phyloP scores from a whole-genome alignment of 1,139 yeast genomes.

The Sugiyamaella xylanicola region DNA sequence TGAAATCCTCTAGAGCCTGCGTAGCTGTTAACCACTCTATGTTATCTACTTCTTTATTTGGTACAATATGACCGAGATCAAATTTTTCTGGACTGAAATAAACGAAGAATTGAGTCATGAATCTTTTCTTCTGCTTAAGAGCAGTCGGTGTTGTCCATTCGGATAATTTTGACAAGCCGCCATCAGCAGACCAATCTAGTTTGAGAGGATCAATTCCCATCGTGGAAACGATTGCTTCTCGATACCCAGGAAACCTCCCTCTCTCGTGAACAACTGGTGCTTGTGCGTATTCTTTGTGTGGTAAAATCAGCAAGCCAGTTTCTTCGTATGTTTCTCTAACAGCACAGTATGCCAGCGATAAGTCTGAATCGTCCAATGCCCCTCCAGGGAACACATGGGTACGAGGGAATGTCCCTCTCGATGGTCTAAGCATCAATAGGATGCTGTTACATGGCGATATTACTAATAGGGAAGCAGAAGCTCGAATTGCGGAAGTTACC shows the following conservation, averaged over 20 bases:
- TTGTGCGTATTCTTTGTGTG: slow-evolving; percentile 20
- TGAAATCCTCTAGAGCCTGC: slow-evolving; percentile 33
- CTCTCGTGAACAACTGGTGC: slow-evolving; percentile 26
- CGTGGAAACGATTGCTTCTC: slow-evolving; percentile 24
- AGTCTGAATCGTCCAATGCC: slow-evolving; percentile 36
- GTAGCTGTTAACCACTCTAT: slow-evolving; percentile 40
- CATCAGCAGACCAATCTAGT: slow-evolving; percentile 25
- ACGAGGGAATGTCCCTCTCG: slow-evolving; percentile 37
- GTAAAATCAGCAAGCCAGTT: slow-evolving; percentile 38
- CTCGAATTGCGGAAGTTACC: slow-evolving; percentile 1
- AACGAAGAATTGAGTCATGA: slow-evolving; percentile 38
- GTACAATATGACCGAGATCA: slow-evolving; percentile 22
- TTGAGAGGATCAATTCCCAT: slow-evolving; percentile 21
- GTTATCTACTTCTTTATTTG: slow-evolving; percentile 28
- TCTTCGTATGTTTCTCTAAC: slow-evolving; percentile 42
- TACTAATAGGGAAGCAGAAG: slow-evolving; percentile 39
- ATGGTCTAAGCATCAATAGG: slow-evolving; percentile 39
- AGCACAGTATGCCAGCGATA: slow-evolving; percentile 37
- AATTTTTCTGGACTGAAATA: slow-evolving; percentile 29
- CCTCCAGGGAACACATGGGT: slow-evolving; percentile 44
- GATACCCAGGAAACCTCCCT: slow-evolving; percentile 23
- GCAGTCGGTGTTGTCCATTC: slow-evolving; percentile 40
- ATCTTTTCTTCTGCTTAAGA: slow-evolving; percentile 32
- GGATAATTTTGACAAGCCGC: slow-evolving; percentile 26
- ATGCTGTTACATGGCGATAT: slow-evolving; percentile 36